Conservation (phyloP, 192 early-diverging fungal genomes). For the Linderina pennispora region DNA sequence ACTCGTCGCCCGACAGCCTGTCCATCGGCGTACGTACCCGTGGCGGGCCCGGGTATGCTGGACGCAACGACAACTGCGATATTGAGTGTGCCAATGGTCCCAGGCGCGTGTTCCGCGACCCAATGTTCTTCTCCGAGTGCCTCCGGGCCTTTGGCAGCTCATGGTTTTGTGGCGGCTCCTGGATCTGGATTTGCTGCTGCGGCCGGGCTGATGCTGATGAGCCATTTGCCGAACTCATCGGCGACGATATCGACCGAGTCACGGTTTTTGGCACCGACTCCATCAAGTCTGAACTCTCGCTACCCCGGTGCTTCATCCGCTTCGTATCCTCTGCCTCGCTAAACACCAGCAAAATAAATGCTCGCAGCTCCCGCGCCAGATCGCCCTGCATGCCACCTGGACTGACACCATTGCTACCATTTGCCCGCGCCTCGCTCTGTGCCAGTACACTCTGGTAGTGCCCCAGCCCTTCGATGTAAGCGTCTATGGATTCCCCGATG, state of each 20-base stretch:
- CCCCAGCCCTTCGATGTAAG: conserved; percentile 22
- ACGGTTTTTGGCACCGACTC: too few relatives aligned
- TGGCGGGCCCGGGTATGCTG: background rate
- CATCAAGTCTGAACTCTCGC: too few relatives aligned
- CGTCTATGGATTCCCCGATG: conserved; percentile 7
- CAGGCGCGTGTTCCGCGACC: too few relatives aligned
- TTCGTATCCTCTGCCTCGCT: conserved; percentile 26
- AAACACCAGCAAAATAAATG: conserved; percentile 15
- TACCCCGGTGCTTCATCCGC: background rate
- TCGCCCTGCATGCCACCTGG: conserved; percentile 1
- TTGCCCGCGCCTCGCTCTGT: background rate
- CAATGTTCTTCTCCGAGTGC: too few relatives aligned
- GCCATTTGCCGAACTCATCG: too few relatives aligned
- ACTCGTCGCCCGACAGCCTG: conserved; percentile 43
- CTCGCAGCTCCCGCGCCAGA: conserved; percentile 30
- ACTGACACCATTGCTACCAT: too few relatives aligned
- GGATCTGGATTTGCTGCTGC: background rate
- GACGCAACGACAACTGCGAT: too few relatives aligned
- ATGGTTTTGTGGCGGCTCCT: too few relatives aligned
- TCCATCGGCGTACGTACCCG: conserved; percentile 2
- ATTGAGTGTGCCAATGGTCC: too few relatives aligned
- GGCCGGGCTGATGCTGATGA: background rate
- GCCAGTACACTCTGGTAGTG: conserved; percentile 25
- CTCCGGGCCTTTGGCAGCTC: too few relatives aligned
- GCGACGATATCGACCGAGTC: too few relatives aligned